Evolutionary conservation across 305 asterid species (phyloP), one percentile per base, ranked within the genome.

Genomic region (Fraxinus ornus): DNA sequence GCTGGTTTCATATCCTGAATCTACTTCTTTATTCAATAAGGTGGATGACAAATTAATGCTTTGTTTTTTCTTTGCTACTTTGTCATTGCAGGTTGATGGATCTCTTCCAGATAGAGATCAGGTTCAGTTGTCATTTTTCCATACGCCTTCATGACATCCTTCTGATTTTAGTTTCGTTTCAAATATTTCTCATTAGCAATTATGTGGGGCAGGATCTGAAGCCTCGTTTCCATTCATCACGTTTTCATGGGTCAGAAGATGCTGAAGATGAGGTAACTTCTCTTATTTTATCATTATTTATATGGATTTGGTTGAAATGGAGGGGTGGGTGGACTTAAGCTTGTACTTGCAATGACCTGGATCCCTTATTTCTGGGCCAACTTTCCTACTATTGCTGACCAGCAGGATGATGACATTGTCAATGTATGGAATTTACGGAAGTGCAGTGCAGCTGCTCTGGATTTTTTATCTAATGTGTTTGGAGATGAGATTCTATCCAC

Each of bases 371-470:
- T 79, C 26, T 30, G 22, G 52, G 24, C 33, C 35, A 41, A 39
- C 73, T 47, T 80, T 77, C 66, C 71, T 72, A 21, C 24, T 84
- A 9, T 85, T 75, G 33, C 49, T 71, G 86, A 55, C 76, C 94
- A 97, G 99, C 30, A 26, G 30, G 98, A 97, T 84, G 98, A 97
- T 30, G 97, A 93, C 84, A 87, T 91, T 32, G 95, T 92, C 82
- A 95, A 95, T 77, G 84, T 90, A 70, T 97, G 98, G 99, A 97
- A 97, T 87, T 90, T 95, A 80, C 93, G 99, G 78, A 97, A 97
- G 88, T 97, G 99, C 89, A 97, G 99, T 90, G 99, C 98, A 76
- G 99, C 98, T 89, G 99, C 98, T 86, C 88, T 97, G 78, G 99
- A 97, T 86, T 83, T 89, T 88, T 87, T 97, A 85, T 93, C 98